Percentiles rank a stretch among this genome's conserved stretches.
These are phyloP conservation scores for Buddleja alternifolia DNA, from an alignment of 257 asterid species.

Conservation along the genomic window DNA sequence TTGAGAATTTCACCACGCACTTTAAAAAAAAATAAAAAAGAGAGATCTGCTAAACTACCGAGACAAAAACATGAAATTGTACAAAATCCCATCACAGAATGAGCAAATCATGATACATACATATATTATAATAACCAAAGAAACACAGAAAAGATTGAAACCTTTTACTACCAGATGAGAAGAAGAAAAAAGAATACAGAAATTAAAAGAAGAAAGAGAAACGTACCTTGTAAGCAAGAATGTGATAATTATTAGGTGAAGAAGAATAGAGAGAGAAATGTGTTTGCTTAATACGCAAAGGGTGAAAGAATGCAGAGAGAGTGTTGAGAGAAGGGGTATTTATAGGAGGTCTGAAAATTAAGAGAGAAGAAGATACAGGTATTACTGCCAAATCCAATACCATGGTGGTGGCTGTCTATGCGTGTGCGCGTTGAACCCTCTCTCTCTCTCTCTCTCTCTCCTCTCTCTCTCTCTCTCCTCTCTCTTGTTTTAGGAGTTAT, in stretches of 20 bases:
- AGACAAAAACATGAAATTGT: background rate
- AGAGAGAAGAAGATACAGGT: conserved; percentile 26
- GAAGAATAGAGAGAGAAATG: conserved; percentile 9
- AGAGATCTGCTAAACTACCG: background rate
- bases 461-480: background rate
- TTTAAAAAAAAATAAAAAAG: background rate
- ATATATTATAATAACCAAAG: too few species aligned
- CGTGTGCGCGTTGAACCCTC: conserved; percentile 16
- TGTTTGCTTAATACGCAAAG: background rate
- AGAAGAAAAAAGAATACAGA: background rate
- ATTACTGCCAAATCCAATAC: too few species aligned
- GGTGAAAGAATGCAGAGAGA: conserved; percentile 20
- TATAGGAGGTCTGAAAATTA: conserved; percentile 34
- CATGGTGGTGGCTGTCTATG: conserved; percentile 30
- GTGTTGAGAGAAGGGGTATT: conserved; percentile 37
- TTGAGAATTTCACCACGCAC: background rate
- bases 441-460: background rate
- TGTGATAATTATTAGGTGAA: conserved; percentile 19
- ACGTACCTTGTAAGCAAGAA: conserved; percentile 45
- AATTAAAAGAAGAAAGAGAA: background rate
- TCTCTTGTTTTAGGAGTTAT: conserved; percentile 22
- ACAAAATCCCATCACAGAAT: too few species aligned
- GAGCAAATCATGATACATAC: too few species aligned
- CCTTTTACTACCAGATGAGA: too few species aligned
- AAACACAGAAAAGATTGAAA: too few species aligned